Evolutionary conservation across 176 grass and related monocot genomes (phyloP), one percentile per base, ranked within the genome.

Genomic region (Echinochloa phyllopogon): DNA sequence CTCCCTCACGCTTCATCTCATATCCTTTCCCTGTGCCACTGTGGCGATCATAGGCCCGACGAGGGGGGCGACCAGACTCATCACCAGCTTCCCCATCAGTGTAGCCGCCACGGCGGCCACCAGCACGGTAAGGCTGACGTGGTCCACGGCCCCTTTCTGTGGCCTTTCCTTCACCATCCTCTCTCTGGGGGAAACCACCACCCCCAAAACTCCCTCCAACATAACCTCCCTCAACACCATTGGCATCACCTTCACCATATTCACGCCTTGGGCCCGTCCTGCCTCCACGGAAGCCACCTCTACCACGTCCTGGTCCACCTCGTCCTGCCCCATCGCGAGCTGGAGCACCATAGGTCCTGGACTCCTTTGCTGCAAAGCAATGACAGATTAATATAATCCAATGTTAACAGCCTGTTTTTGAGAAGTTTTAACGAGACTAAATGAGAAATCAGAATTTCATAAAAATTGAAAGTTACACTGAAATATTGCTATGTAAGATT

Each of bases 1-100:
- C 60, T 16, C 94, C 94, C 29, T 97, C 92, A 27, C 90, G 88
- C 57, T 97, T 97, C 90, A 92, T 87, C 55, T 75, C 94, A 69
- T 85, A 91, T 51, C 88, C 86, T 52, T 88, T 86, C 20, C 92
- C 92, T 18, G 92, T 97, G 37, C 92, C 90, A 44, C 94, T 97
- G 42, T 69, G 90, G 16, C 92, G 83, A 51, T 97, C 92, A 72
- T 91, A 94, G 10, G 74, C 13, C 25, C 84, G 89, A 12, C 57
- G 86, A 45, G 65, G 85, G 7, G 82, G 84, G 0, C 64, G 75
- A 4, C 67, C 83, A 65, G 45, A 83, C 16, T 92, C 95, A 90
- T 86, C 92, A 23, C 80, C 76, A 75, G 51, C 86, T 33, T 94
- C 90, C 3, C 74, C 88, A 60, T 70, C 80, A 50, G 77, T 80